These are phyloP conservation scores for Linnemannia zychae DNA, from an alignment of 192 early-diverging fungal species.

Conservation along the genomic window DNA sequence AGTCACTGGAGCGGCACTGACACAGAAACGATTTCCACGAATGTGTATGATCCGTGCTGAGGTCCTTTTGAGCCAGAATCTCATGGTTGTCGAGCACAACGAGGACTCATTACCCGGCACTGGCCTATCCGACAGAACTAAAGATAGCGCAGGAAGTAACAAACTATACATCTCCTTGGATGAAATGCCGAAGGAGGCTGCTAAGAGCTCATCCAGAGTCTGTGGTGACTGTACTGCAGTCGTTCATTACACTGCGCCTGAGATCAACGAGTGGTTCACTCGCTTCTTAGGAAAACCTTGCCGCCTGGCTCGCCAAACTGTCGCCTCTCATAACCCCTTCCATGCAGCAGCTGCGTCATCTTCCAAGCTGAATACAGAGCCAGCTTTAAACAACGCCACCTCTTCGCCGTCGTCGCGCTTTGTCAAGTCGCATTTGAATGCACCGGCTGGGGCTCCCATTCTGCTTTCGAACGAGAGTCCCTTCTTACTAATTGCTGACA, in stretches of 20 bases:
- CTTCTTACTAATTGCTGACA: slow-evolving; percentile 74
- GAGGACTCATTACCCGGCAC: neutral
- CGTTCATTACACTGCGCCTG: slow-evolving; percentile 44
- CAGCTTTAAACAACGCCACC: neutral
- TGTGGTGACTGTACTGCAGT: slow-evolving; percentile 57
- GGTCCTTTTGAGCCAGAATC: slow-evolving; percentile 52
- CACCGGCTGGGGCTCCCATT: slow-evolving; percentile 45
- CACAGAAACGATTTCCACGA: slow-evolving; percentile 73
- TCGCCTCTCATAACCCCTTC: slow-evolving; percentile 11
- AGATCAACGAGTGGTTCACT: slow-evolving; percentile 64
- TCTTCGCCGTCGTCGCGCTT: slow-evolving; percentile 19
- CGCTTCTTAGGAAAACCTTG: slow-evolving; percentile 59
- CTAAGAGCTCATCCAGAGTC: slow-evolving; percentile 48
- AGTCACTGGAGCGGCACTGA: slow-evolving; percentile 66
- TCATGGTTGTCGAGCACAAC: slow-evolving; percentile 60
- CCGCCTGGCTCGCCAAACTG: slow-evolving; percentile 55
- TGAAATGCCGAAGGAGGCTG: slow-evolving; percentile 32
- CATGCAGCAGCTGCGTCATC: neutral
- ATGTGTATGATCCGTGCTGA: slow-evolving; percentile 75
- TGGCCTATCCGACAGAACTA: slow-evolving; percentile 23
- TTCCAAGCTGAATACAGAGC: neutral
- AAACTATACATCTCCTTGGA: slow-evolving; percentile 40
- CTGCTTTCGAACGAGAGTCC: slow-evolving; percentile 82
- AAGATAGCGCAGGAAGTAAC: neutral
- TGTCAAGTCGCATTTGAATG: slow-evolving; percentile 57